Evolutionary conservation across 352 stramenopile species (phyloP).

Genomic region (Phytophthora pini): DNA sequence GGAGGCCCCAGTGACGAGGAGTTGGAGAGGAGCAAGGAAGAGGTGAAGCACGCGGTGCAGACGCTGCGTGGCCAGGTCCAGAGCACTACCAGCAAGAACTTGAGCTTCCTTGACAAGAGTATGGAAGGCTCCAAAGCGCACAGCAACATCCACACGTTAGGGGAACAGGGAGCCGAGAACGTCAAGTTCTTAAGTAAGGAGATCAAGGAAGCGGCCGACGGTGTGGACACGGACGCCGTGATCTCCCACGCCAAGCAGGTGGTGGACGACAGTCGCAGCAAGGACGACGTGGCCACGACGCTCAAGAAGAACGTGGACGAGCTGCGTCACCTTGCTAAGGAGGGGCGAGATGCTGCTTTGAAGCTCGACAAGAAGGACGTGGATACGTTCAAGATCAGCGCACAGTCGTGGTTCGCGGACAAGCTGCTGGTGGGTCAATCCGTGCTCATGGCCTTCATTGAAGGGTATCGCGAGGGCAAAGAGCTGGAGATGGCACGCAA

Average conservation of each 20-base stretch:
- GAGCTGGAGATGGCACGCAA: conserved; percentile 74
- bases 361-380: conserved; percentile 69
- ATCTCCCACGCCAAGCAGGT: conserved; percentile 61
- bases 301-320: conserved; percentile 77
- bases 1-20: conserved; percentile 57
- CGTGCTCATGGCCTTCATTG: conserved; percentile 85
- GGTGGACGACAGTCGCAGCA: conserved; percentile 69
- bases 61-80: conserved; percentile 63
- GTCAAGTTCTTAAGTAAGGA: conserved; percentile 63
- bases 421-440: conserved; percentile 85
- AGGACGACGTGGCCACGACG: conserved; percentile 72
- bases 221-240: conserved; percentile 70
- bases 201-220: conserved; percentile 54
- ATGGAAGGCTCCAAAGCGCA: conserved; percentile 73
- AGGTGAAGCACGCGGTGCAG: conserved; percentile 57
- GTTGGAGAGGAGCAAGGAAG: conserved; percentile 67
- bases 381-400: conserved; percentile 59
- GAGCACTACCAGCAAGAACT: conserved; percentile 61
- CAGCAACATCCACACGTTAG: conserved; percentile 60
- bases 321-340: conserved; percentile 68
- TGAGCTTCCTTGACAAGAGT: conserved; percentile 64
- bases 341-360: conserved; percentile 61
- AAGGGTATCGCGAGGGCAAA: conserved; percentile 84
- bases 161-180: conserved; percentile 57
- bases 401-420: conserved; percentile 84